Base-by-base conservation (phyloP, 2,329 filamentous ascomycete genomes). In the Penicillium sp. region DNA sequence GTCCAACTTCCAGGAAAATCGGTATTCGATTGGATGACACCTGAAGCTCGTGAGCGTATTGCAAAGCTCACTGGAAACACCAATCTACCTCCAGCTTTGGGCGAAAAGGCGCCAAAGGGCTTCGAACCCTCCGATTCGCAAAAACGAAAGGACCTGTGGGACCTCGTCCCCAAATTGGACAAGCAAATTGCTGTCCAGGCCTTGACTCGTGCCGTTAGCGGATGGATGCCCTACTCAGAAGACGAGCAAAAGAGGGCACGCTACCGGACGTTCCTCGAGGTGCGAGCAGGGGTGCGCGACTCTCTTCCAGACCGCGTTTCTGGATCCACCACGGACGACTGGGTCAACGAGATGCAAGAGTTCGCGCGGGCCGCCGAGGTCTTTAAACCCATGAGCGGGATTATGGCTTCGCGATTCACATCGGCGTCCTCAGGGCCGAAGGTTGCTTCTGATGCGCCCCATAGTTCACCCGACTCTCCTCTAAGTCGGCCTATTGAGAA, bases 401-500 rank as follows among this genome's bases (percentile, higher is more conserved):
- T 91, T 62, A 98, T 99, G 92, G 95, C 94, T 16, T 92, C 90
- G 19, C 88, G 94, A 0, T 99, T 99, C 73, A 97, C 92, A 0
- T 89, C 90, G 55, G 71, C 78, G 3, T 75, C 75, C 5, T 73
- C 70, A 0, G 69, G 76, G 2, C 73, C 77, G 3, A 74, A 77
- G 40, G 66, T 72, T 10, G 72, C 78, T 1, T 75, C 79, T 1
- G 75, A 78, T 62, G 66, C 68, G 54, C 66, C 62, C 39, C 72
- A 71, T 46, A 67, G 66, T 9, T 64, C 65, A 43, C 58, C 66
- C 19, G 74, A 74, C 33, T 59, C 69, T 44, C 69, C 84, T 7
- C 76, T 87, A 16, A 79, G 76, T 50, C 82, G 79, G 58, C 79
- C 81, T 0, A 67, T 77, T 9, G 74, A 78, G 24, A 91, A 88